Conservation (phyloP, 345 rosid species). For the Zanthoxylum bungeanum region DNA sequence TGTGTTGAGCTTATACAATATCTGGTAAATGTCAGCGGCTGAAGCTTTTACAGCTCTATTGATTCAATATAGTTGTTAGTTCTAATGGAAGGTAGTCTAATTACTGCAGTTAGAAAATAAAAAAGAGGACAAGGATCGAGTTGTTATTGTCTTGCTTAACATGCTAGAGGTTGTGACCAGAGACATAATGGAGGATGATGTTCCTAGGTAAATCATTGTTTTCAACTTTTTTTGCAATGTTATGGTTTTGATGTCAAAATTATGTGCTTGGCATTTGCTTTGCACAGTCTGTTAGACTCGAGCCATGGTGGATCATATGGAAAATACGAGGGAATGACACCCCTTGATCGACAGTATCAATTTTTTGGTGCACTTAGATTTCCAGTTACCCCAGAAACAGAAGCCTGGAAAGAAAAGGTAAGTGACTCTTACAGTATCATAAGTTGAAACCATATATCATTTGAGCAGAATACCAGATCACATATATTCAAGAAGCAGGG, state of each 20-base stretch:
- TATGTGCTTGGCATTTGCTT: constrained; percentile 11
- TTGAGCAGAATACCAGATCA: background rate
- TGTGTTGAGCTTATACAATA: constrained; percentile 63
- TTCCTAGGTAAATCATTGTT: constrained; percentile 37
- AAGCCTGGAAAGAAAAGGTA: constrained; percentile 58
- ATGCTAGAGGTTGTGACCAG: constrained; percentile 60
- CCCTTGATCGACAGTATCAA: constrained; percentile 46
- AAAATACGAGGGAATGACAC: constrained; percentile 52
- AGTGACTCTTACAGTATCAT: constrained; percentile 12
- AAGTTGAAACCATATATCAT: background rate
- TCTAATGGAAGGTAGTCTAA: constrained; percentile 8
- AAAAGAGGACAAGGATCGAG: constrained; percentile 43
- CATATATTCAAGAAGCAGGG: background rate
- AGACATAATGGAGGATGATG: constrained; percentile 55
- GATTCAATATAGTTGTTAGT: background rate
- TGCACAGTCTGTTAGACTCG: constrained; percentile 42
- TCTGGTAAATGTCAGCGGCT: constrained; percentile 46
- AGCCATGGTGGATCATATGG: constrained; percentile 43
- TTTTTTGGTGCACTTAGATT: constrained; percentile 41
- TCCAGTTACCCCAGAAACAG: constrained; percentile 40
- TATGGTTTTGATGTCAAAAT: constrained; percentile 5
- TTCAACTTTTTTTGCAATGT: constrained; percentile 2
- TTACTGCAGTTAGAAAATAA: constrained; percentile 37
- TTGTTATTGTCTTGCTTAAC: constrained; percentile 49
- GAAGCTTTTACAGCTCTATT: background rate